Evolutionary conservation across 208 protist species (phyloP), one percentile per base, ranked within the genome.

Genomic region (Trypanosoma cruzi): DNA sequence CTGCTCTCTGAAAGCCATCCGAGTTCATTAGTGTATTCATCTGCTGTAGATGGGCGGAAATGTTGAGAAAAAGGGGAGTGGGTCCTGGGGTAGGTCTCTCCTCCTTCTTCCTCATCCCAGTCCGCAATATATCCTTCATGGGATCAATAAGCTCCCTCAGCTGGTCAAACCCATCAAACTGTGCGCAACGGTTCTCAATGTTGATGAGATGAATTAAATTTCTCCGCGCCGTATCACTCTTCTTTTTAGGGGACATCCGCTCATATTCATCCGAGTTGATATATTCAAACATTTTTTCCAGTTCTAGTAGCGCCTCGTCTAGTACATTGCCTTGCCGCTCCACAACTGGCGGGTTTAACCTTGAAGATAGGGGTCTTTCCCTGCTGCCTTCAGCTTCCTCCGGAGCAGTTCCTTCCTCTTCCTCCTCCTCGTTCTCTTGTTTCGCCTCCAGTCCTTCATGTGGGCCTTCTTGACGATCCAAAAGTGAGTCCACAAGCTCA

Each of bases 201-300:
- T 34, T 29, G 22, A 54, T n/a, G 53, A 92, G 64, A 0, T 56
- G 72, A 59, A 64, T 24, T 29, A 80, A 65, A 29, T 85, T 52
- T 53, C 75, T 53, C 10, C 50, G 34, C 11, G 80, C 69, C 14
- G 80, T 66, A 32, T 42, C n/a, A 26, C 29, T 26, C 54, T 81
- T 73, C 52, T 75, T 67, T 64, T 71, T 59, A 13, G 60, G 42
- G 34, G 79, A 37, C 34, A 88, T 71, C 22, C 34, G 22, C 28
- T 82, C 70, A 34, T 92, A 85, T 3, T 40, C 54, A 0, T 83
- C 78, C 29, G 85, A 92, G 28, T 81, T 78, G 6, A 87, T 52
- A 42, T 75, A 71, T 11, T 68, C 52, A 68, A 84, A 79, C 22
- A 80, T 55, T 34, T 73, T 61, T 42, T 84, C 69, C 31, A 80